Evolutionary conservation across 768 basidiomycete genomes (phyloP).

Genomic region (Omphalotus guepiniiformis): DNA sequence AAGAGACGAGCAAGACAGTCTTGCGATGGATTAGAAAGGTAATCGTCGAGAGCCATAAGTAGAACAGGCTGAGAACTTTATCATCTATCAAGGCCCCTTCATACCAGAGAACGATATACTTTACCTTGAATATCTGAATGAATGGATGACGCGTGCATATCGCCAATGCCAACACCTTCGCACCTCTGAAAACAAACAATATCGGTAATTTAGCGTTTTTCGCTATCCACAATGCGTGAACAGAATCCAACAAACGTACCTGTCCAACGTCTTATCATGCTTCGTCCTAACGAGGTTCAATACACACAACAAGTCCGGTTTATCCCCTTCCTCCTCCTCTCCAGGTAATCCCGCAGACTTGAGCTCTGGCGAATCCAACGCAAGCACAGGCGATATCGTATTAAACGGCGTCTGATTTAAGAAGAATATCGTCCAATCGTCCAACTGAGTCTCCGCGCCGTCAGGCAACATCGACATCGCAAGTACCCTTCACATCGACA

Average conservation of each 20-base stretch:
- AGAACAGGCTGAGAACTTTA: conserved; percentile 71
- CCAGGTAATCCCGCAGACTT: conserved; percentile 14
- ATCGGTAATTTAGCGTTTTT: too few species aligned
- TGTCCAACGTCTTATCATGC: conserved; percentile 61
- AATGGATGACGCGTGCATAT: conserved; percentile 77
- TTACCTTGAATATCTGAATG: conserved; percentile 78
- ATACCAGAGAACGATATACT: neutral
- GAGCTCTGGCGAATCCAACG: conserved; percentile 51
- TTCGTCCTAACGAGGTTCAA: conserved; percentile 78
- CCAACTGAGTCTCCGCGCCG: conserved; percentile 89
- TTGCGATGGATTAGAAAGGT: conserved; percentile 84
- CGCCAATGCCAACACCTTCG: conserved; percentile 76
- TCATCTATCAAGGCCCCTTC: neutral
- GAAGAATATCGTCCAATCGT: conserved; percentile 99
- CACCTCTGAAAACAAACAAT: conserved; percentile 54
- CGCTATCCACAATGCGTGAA: too few species aligned
- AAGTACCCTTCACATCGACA: conserved; percentile 62
- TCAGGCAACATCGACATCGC: conserved; percentile 99
- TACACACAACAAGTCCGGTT: conserved; percentile 58
- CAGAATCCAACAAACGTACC: conserved; percentile 35
- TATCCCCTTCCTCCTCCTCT: conserved; percentile 23
- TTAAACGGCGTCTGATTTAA: conserved; percentile 92
- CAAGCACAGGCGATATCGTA: conserved; percentile 77
- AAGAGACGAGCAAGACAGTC: conserved; percentile 88
- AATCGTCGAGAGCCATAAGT: conserved; percentile 92